Evolutionary conservation across 495 filamentous ascomycete genomes (phyloP).

Genomic region (Podospora bellae-mahoneyi): DNA sequence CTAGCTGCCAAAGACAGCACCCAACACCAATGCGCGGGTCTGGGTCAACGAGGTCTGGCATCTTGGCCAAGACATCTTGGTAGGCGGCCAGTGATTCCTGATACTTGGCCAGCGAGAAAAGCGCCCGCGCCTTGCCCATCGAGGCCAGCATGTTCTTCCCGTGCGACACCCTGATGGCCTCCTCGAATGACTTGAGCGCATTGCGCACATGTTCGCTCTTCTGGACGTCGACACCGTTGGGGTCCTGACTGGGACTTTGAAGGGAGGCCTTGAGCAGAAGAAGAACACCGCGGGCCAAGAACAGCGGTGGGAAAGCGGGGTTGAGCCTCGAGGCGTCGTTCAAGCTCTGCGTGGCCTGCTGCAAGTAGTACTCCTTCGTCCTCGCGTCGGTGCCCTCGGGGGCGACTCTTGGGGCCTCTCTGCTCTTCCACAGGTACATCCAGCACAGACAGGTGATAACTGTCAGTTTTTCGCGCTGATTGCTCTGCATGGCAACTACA

Average conservation of each 20-base stretch:
- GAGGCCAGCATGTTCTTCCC: constrained; percentile 86
- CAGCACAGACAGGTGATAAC: constrained; percentile 83
- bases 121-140: constrained; percentile 77
- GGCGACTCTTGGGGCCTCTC: constrained; percentile 76
- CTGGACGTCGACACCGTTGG: constrained; percentile 66
- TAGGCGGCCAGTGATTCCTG: constrained; percentile 78
- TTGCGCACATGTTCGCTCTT: constrained; percentile 74
- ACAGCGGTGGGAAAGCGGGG: constrained; percentile 81
- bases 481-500: constrained; percentile 65
- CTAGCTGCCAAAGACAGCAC: constrained; percentile 92
- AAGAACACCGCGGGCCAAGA: constrained; percentile 86
- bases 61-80: constrained; percentile 77
- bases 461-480: constrained; percentile 78
- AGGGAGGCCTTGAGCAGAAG: constrained; percentile 84
- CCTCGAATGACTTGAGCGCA: constrained; percentile 88
- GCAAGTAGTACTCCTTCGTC: constrained; percentile 89
- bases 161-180: constrained; percentile 77
- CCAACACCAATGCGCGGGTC: constrained; percentile 94
- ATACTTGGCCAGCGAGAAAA: constrained; percentile 79
- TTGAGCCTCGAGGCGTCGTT: constrained; percentile 95
- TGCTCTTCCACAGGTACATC: constrained; percentile 88
- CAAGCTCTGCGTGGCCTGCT: constrained; percentile 80
- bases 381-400: constrained; percentile 71
- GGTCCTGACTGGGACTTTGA: constrained; percentile 66
- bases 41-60: constrained; percentile 86